Evolutionary conservation across 2,329 filamentous ascomycete species (phyloP).

Genomic region (Beauveria sp.): DNA sequence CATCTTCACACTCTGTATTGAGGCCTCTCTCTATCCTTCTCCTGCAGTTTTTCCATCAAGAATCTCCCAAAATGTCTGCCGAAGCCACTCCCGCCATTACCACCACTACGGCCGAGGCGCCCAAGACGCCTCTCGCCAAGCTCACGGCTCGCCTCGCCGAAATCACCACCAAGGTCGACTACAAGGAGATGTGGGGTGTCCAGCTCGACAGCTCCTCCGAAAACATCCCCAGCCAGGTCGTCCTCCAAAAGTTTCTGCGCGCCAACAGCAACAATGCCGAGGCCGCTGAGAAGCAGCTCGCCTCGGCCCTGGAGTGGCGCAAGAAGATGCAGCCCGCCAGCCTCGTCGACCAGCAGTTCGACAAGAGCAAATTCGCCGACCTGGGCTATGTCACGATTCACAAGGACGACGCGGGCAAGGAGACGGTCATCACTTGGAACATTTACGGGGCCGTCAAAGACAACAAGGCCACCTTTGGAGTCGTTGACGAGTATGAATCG

Average conservation of each 20-base stretch:
- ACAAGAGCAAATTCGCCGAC: conserved; percentile 62
- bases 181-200: conserved; percentile 85
- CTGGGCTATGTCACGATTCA: conserved; percentile 78
- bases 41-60: neutral
- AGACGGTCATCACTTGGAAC: conserved; percentile 77
- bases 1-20: neutral
- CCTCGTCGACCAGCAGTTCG: conserved; percentile 56
- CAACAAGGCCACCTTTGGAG: conserved; percentile 74
- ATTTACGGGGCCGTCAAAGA: conserved; percentile 85
- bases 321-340: conserved; percentile 65
- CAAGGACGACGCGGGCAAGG: conserved; percentile 45
- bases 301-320: conserved; percentile 74
- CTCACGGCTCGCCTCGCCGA: conserved; percentile 51
- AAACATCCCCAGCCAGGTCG: conserved; percentile 69
- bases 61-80: conserved; percentile 20
- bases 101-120: conserved; percentile 6
- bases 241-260: conserved; percentile 88
- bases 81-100: conserved; percentile 18
- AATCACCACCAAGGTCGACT: conserved; percentile 48
- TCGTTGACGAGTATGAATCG: conserved; percentile 64
- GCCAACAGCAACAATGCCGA: conserved; percentile 73
- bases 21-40: neutral
- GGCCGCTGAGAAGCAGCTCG: conserved; percentile 71
- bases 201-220: conserved; percentile 44
- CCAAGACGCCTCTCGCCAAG: conserved; percentile 37